Percentiles rank a stretch among this genome's conserved stretches.
These are phyloP conservation scores for Beauveria sp. DNA, from an alignment of 2,329 filamentous ascomycete species.

Conservation along the genomic window DNA sequence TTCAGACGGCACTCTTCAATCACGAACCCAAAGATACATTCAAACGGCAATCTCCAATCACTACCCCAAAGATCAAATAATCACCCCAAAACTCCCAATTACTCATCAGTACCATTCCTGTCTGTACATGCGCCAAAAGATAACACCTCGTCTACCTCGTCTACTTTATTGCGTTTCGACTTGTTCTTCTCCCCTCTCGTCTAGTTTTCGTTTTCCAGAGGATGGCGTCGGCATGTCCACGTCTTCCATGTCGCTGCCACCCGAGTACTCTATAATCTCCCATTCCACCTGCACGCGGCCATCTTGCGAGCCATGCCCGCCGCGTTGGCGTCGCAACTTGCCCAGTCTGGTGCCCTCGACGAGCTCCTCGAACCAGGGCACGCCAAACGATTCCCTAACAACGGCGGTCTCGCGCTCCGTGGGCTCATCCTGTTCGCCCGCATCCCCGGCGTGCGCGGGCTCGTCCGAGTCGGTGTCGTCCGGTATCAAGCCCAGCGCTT, in stretches of 20 bases:
- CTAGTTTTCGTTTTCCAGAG: constrained; percentile 46
- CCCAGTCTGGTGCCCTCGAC: constrained; percentile 69
- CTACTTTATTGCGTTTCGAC: background rate
- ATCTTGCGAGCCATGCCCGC: constrained; percentile 47
- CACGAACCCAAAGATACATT: too few species aligned
- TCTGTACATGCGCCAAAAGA: background rate
- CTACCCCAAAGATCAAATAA: background rate
- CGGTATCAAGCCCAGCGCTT: constrained; percentile 67
- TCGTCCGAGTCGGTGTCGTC: constrained; percentile 24
- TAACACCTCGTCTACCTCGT: too few species aligned
- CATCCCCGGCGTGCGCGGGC: constrained; percentile 19
- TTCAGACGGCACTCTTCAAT: too few species aligned
- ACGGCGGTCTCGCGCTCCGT: constrained; percentile 23
- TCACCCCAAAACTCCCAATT: background rate
- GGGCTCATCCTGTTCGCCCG: constrained; percentile 17
- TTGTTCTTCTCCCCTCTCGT: constrained; percentile 11
- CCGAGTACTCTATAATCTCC: constrained; percentile 73
- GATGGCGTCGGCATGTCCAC: constrained; percentile 27
- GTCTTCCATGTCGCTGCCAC: constrained; percentile 29
- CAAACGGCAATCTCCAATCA: too few species aligned
- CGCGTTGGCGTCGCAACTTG: constrained; percentile 54
- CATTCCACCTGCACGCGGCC: constrained; percentile 65
- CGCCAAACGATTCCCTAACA: constrained; percentile 53
- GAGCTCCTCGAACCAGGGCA: constrained; percentile 82
- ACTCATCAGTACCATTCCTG: background rate